These are phyloP conservation scores for Pichia gijzeniarum DNA, from an alignment of 805 yeast species.

Conservation along the genomic window DNA sequence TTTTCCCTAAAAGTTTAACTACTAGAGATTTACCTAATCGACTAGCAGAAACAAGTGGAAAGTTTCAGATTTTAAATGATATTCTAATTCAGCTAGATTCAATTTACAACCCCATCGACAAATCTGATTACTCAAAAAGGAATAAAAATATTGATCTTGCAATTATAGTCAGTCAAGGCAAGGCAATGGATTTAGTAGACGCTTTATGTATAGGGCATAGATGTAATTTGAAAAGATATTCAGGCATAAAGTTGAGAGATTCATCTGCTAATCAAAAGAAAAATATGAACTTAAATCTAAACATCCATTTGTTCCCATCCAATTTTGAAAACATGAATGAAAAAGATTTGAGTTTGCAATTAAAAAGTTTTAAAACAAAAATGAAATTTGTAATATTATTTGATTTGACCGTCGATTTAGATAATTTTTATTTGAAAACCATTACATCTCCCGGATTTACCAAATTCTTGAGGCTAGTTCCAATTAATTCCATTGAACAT, in stretches of 20 bases:
- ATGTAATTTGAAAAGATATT: conserved; percentile 49
- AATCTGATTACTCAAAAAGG: conserved; percentile 11
- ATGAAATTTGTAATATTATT: conserved; percentile 28
- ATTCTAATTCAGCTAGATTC: conserved; percentile 48
- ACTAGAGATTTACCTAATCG: conserved; percentile 66
- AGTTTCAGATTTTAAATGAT: conserved; percentile 65
- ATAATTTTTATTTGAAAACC: conserved; percentile 15
- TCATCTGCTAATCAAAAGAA: conserved; percentile 20
- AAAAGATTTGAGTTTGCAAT: conserved; percentile 9
- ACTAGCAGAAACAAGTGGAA: conserved; percentile 75
- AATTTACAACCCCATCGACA: conserved; percentile 24
- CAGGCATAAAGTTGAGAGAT: conserved; percentile 57
- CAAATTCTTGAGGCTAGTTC: conserved; percentile 57
- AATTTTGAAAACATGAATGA: conserved; percentile 22
- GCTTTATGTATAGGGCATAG: conserved; percentile 61
- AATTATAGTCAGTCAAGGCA: conserved; percentile 62
- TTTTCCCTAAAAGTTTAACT: conserved; percentile 72
- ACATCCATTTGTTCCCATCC: conserved; percentile 38
- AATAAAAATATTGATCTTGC: conserved; percentile 45
- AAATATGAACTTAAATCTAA: conserved; percentile 17
- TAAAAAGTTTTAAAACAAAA: conserved; percentile 8
- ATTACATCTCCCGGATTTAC: conserved; percentile 15
- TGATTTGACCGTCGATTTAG: conserved; percentile 27
- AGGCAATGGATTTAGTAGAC: conserved; percentile 65
- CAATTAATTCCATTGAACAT: conserved; percentile 81